These are phyloP conservation scores for Vigna nakashimae DNA, from an alignment of 306 rosid genomes.

Conservation along the genomic window DNA sequence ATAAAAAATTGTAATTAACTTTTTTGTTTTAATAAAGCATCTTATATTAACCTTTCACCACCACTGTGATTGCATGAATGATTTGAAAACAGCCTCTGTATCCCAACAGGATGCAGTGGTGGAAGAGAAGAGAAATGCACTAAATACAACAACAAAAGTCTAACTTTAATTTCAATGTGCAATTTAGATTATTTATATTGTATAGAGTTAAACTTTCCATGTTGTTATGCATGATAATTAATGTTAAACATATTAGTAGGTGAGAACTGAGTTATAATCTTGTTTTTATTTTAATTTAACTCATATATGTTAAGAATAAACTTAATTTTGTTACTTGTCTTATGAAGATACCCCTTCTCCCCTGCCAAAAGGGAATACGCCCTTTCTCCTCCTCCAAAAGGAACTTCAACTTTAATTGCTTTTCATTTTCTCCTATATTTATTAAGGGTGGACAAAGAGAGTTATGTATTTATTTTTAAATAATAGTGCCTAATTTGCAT, in stretches of 20 bases:
- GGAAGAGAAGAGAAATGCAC: too few species aligned
- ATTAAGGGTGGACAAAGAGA: slow-evolving; percentile 6
- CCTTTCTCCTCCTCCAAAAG: slow-evolving; percentile 38
- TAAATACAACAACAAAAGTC: neutral
- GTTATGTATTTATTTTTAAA: neutral
- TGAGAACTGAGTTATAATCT: neutral
- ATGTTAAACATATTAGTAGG: neutral
- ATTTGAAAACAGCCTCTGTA: too few species aligned
- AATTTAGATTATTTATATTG: neutral
- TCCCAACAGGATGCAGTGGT: too few species aligned
- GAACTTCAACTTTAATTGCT: slow-evolving; percentile 23
- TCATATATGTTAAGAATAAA: neutral
- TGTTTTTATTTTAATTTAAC: neutral
- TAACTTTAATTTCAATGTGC: neutral
- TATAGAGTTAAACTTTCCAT: neutral
- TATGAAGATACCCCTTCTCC: slow-evolving; percentile 25
- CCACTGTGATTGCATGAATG: too few species aligned
- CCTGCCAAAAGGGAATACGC: slow-evolving; percentile 33
- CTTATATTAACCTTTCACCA: too few species aligned
- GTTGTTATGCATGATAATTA: neutral
- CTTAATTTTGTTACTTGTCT: neutral
- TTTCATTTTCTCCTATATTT: neutral
- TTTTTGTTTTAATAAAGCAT: too few species aligned
- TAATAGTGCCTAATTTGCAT: neutral
- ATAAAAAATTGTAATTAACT: too few species aligned